Evolutionary conservation across 108 stramenopile genomes (phyloP), one percentile per base, ranked within the genome.

Genomic region (Cyclostephanos tholiformis): DNA sequence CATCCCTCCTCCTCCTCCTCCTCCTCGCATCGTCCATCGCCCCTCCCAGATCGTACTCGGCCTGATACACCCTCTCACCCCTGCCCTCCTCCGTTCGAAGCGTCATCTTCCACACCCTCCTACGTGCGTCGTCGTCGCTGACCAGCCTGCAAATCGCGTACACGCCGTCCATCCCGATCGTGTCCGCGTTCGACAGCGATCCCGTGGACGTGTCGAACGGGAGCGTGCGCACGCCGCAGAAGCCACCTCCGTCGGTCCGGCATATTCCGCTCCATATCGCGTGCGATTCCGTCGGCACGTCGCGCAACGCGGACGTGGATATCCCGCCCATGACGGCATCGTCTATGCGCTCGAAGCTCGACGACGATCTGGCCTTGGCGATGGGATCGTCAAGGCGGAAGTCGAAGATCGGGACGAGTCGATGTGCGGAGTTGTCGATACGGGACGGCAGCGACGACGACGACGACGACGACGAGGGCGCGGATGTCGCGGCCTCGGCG

Each of bases 281-380:
- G 75, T 83, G 90, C 27, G 62, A 32, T 57, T 84, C 53, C 16
- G 66, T 72, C 0, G 82, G 60, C 1, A 65, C 46, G 22, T 87
- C 80, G 29, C 81, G 63, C 0, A 91, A 27, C 8, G 85, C 61
- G 12, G 82, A 84, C 23, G 68, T 58, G 61, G 77, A 80, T 14
- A 93, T 91, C 2, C 92, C 92, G 8, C 92, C 92, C 92, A 93
- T 93, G 64, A 93, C 87, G 27, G 88, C 87, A 75, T 93, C 92
- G 63, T 93, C 92, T 57, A 93, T 89, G 26, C 92, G 76, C 66
- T 91, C 92, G 63, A 93, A 89, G 61, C 73, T 85, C 2, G 39
- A 27, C 10, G 82, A 75, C 11, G 86, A 85, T 65, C 80, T 71
- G 65, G 65, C 49, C 29, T 80, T 80, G 19, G 73, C 70, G 20